phyloP scores from a whole-genome alignment of 2,329 filamentous ascomycete genomes.

The Arthroderma sp. region DNA sequence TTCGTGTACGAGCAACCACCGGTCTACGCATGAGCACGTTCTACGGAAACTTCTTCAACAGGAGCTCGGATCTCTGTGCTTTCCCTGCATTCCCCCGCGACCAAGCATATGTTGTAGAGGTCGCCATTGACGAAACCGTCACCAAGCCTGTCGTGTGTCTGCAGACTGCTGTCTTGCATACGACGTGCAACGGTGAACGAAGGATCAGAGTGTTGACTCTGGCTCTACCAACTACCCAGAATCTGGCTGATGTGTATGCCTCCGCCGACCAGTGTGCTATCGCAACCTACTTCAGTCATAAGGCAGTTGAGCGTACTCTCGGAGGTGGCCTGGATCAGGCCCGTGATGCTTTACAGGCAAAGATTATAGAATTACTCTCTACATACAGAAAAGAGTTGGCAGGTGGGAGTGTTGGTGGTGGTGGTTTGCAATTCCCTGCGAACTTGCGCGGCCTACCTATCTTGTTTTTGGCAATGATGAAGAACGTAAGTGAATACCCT shows the following conservation, averaged over 20 bases:
- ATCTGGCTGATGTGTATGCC: slow-evolving; percentile 80
- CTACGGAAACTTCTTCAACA: slow-evolving; percentile 99
- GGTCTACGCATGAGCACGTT: slow-evolving; percentile 94
- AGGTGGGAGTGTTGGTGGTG: slow-evolving; percentile 84
- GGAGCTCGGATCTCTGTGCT: slow-evolving; percentile 90
- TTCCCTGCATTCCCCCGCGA: slow-evolving; percentile 97
- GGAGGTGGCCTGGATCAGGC: slow-evolving; percentile 81
- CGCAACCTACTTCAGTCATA: slow-evolving; percentile 90
- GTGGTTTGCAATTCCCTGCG: slow-evolving; percentile 83
- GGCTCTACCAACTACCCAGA: slow-evolving; percentile 83
- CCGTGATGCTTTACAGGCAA: slow-evolving; percentile 77
- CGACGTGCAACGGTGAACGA: slow-evolving; percentile 92
- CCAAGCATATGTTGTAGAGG: slow-evolving; percentile 94
- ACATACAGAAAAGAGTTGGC: slow-evolving; percentile 96
- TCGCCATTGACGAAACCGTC: slow-evolving; percentile 90
- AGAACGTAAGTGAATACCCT: slow-evolving; percentile 59
- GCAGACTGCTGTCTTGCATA: slow-evolving; percentile 90
- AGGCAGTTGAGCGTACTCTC: slow-evolving; percentile 83
- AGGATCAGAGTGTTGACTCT: slow-evolving; percentile 90
- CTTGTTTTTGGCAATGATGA: slow-evolving; percentile 86
- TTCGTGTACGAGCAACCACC: slow-evolving; percentile 88
- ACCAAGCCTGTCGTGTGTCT: slow-evolving; percentile 85
- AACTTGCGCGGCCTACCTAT: slow-evolving; percentile 82
- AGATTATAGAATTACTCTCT: slow-evolving; percentile 81
- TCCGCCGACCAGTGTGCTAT: slow-evolving; percentile 91